Base-by-base conservation (phyloP, 179 eudicot genomes). In the Gypsophila paniculata region DNA sequence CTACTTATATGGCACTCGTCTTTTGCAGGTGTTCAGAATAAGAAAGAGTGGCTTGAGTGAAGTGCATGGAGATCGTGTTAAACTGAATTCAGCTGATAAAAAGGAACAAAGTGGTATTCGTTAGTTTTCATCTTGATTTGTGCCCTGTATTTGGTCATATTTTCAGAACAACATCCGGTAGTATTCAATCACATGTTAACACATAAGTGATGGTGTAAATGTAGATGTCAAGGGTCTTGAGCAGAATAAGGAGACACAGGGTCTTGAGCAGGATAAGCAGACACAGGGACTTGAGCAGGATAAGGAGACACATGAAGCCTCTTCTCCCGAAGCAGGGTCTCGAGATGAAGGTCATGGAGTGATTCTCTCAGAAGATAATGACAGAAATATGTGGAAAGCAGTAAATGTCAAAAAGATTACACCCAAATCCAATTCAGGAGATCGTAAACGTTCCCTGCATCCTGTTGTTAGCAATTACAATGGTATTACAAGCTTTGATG, bases 21-120 rank as follows among this genome's bases (percentile, higher is more conserved):
- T 67, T 75, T 62, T 77, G 46, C 74, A 88, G 91, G 84, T 88
- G 49, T 76, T 68, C 72, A 74, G 81, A 59, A 55, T 82, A 26
- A 88, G 83, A 74, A 72, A 82, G 52, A 75, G 77, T 65, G 84
- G 78, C 75, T 44, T 76, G 80, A 72, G 53, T 11, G 79, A 76
- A 48, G 82, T 82, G 6, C 81, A 80, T 67, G 78, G 76, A 42
- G 10, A 49, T 81, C 78, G 75, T 77, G 77, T 74, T 60, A 82
- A 76, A 69, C 60, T 63, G 38, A 80, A 78, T 54, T 55, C 72
- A 65, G 84, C 68, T 72, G 48, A 81, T 46, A 73, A 29, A n/a
- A 48, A 61, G 2, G 51, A 62, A 73, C 80, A 71, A 72, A 54
- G 15, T 70, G 84, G 78, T 75, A 67, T 75, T 61, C 80, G 86